phyloP scores from a whole-genome alignment of 345 rosid genomes.

The Eutrema heterophyllum region DNA sequence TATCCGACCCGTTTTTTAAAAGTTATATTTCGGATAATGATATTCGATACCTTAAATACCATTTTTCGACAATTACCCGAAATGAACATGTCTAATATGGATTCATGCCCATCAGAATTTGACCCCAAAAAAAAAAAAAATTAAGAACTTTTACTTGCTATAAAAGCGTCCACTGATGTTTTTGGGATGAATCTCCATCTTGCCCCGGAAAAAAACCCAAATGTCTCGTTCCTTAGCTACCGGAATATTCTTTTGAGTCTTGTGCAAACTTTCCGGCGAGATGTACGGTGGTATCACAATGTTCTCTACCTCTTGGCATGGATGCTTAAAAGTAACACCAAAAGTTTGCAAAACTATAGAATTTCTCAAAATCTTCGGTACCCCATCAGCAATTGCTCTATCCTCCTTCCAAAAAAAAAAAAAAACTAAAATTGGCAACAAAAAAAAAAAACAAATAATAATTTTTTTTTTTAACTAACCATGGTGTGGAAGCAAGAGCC shows the following conservation, averaged over 20 bases:
- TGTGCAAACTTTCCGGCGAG: slow-evolving; percentile 50
- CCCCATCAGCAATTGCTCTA: slow-evolving; percentile 67
- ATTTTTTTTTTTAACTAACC: slow-evolving; percentile 38
- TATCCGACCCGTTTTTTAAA: no score
- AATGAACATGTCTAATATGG: no score
- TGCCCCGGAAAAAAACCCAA: slow-evolving; percentile 81
- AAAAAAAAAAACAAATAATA: neutral
- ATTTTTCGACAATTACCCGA: no score
- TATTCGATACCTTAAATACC: no score
- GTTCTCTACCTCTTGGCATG: slow-evolving; percentile 77
- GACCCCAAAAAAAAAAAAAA: neutral
- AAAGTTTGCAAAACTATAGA: slow-evolving; percentile 84
- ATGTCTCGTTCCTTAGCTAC: slow-evolving; percentile 55
- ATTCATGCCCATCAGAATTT: no score
- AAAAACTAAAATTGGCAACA: neutral
- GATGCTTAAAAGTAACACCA: slow-evolving; percentile 73
- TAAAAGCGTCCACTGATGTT: slow-evolving; percentile 83
- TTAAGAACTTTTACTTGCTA: slow-evolving; percentile 54
- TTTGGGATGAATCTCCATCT: slow-evolving; percentile 92
- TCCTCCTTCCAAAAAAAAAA: slow-evolving; percentile 60
- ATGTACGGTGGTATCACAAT: slow-evolving; percentile 85
- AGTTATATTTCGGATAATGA: no score
- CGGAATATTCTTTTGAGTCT: slow-evolving; percentile 44
- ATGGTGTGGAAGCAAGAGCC: slow-evolving; percentile 91
- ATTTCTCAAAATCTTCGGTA: slow-evolving; percentile 66